Evolutionary conservation across 2,329 filamentous ascomycete genomes (phyloP), one percentile per base, ranked within the genome.

Genomic region (Pestalotiopsis sp.): DNA sequence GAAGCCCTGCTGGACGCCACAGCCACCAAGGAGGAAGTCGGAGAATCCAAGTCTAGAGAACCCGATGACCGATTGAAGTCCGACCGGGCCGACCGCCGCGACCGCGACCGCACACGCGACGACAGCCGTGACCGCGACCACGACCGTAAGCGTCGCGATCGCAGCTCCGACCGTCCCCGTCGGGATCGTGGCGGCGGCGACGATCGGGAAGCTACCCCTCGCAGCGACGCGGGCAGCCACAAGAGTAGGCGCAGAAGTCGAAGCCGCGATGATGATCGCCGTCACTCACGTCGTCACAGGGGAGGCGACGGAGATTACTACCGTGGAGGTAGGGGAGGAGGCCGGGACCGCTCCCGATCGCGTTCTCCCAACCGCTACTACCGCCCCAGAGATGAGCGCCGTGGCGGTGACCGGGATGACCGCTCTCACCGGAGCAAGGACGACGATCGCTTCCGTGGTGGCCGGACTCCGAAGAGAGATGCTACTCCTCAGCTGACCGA

Each of bases 1-100:
- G 95, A 98, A 86, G 93, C 94, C 73, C 88, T 98, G 73, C 90
- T 98, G 74, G 94, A 97, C 82, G 93, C 92, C 65, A 93, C 93
- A 71, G 93, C 93, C 66, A 91, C 90, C 78, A 82, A 84, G 70
- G 79, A 80, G 69, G 82, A 84, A 66, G 83, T 87, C 66, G 84
- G 84, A 75, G 84, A 84, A 70, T 77, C 75, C 70, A 82, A 82
- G 75, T 74, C 80, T 72, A 79, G 82, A 73, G 88, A 89, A 71
- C 87, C 90, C 72, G 83, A 85, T 72, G 88, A 90, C 75, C 85
- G 87, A 68, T 84, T 86, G 72, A 90, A 85, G 72, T 81, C 83
- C 72, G 88, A 84, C 58, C 77, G 76, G 72, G 83, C 82, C 74
- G 86, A 89, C 72, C 86, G 86, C 69, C 82, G 70, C 72, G 84